Evolutionary conservation across 768 basidiomycete genomes (phyloP).

Genomic region (Suillus alpinus): DNA sequence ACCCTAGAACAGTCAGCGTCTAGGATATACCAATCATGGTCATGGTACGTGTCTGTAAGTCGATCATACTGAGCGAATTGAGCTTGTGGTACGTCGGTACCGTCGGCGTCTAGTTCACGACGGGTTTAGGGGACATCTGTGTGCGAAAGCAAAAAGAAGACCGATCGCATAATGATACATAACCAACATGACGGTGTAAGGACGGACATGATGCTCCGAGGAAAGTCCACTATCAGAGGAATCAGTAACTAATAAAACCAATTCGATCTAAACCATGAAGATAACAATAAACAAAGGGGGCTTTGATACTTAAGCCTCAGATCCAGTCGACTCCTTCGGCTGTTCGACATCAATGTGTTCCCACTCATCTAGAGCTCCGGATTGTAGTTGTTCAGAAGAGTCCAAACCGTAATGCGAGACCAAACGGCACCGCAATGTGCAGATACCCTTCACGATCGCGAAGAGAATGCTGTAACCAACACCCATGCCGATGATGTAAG

Average conservation of each 20-base stretch:
- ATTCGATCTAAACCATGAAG: background rate
- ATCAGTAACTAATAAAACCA: background rate
- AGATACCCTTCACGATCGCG: constrained; percentile 40
- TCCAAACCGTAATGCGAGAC: constrained; percentile 15
- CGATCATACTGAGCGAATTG: background rate
- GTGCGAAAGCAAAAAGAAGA: background rate
- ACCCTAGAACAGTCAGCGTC: background rate
- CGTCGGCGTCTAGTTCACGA: background rate
- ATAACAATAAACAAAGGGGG: background rate
- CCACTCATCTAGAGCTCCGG: constrained; percentile 43
- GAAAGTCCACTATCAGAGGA: background rate
- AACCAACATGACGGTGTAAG: background rate
- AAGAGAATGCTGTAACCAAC: constrained; percentile 54
- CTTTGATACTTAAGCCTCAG: constrained; percentile 12
- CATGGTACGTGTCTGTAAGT: background rate
- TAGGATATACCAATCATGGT: background rate
- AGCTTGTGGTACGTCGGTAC: background rate
- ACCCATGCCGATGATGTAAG: constrained; percentile 61
- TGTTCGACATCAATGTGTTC: constrained; percentile 35
- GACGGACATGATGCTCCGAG: background rate
- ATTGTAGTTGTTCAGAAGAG: constrained; percentile 1
- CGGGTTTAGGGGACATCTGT: background rate
- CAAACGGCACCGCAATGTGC: constrained; percentile 36
- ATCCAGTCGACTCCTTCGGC: constrained; percentile 11
- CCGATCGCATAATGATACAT: background rate